Conservation (phyloP, 2,329 filamentous ascomycete genomes). For the Bisporella sp. region DNA sequence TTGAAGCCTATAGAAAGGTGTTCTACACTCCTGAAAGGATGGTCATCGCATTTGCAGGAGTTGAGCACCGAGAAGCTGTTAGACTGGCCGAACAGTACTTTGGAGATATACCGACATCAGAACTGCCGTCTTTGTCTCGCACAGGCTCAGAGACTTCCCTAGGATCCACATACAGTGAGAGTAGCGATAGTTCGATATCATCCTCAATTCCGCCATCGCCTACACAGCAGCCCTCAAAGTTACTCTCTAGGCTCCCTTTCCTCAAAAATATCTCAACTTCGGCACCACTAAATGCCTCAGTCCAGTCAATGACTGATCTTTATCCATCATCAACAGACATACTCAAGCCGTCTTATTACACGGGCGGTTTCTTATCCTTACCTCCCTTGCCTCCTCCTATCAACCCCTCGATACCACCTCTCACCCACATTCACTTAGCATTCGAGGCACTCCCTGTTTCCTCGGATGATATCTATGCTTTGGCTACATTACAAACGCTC, state of each 20-base stretch:
- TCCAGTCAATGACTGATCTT: conserved; percentile 37
- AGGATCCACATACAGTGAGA: conserved; percentile 31
- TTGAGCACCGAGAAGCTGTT: conserved; percentile 75
- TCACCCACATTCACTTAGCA: conserved; percentile 90
- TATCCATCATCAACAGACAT: conserved; percentile 48
- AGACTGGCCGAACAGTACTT: conserved; percentile 77
- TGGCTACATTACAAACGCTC: conserved; percentile 90
- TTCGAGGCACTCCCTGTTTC: conserved; percentile 92
- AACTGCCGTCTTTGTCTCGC: conserved; percentile 42
- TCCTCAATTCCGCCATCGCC: conserved; percentile 32
- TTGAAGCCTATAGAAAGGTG: conserved; percentile 70
- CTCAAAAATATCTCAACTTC: conserved; percentile 83
- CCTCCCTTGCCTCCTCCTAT: conserved; percentile 71
- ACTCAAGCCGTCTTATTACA: conserved; percentile 69
- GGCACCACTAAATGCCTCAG: conserved; percentile 53
- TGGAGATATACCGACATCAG: conserved; percentile 70
- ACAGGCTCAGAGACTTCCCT: conserved; percentile 53
- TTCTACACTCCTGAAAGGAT: conserved; percentile 90
- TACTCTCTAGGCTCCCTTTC: conserved; percentile 81
- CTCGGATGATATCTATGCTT: conserved; percentile 89
- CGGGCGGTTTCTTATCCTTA: conserved; percentile 84
- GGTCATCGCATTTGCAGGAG: conserved; percentile 91
- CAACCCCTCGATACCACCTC: conserved; percentile 69
- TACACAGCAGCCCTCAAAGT: conserved; percentile 48
- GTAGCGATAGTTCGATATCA: conserved; percentile 30